Evolutionary conservation across 2,329 filamentous ascomycete species (phyloP).

Genomic region (Westerdykella aurantiaca): DNA sequence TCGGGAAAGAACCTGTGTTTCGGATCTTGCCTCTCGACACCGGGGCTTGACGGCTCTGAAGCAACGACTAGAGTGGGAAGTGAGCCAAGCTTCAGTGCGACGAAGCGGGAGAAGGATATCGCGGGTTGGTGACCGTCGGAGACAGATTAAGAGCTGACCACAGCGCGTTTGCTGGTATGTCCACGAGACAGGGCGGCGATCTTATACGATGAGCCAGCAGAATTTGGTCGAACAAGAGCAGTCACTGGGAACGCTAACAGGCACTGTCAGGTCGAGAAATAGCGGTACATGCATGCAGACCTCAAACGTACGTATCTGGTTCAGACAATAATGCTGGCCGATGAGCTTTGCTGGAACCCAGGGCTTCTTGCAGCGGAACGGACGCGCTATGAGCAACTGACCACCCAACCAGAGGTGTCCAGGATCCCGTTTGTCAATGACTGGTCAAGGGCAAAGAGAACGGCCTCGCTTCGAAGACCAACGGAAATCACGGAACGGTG

Average conservation of each 20-base stretch:
- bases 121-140: slow-evolving; percentile 15
- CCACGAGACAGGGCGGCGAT: slow-evolving; percentile 24
- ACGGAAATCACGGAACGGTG: slow-evolving; percentile 16
- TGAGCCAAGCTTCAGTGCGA: slow-evolving; percentile 22
- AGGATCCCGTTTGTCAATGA: slow-evolving; percentile 19
- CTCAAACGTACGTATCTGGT: slow-evolving; percentile 12
- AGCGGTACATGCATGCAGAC: neutral
- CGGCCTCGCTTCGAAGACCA: slow-evolving; percentile 19
- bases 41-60: slow-evolving; percentile 13
- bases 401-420: slow-evolving; percentile 3
- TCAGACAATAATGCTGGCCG: slow-evolving; percentile 1
- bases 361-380: slow-evolving; percentile 4
- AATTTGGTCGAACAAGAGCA: slow-evolving; percentile 5
- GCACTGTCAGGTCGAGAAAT: neutral
- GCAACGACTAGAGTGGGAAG: slow-evolving; percentile 9
- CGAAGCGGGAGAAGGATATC: slow-evolving; percentile 5
- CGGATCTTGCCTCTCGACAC: slow-evolving; percentile 13
- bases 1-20: slow-evolving; percentile 5
- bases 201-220: slow-evolving; percentile 18
- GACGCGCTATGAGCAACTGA: slow-evolving; percentile 5
- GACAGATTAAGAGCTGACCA: slow-evolving; percentile 14
- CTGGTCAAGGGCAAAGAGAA: slow-evolving; percentile 14
- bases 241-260: slow-evolving; percentile 1
- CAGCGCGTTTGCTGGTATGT: slow-evolving; percentile 24
- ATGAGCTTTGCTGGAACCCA: neutral